Base-by-base conservation (phyloP, 345 rosid genomes). In the Aquilaria sinensis region DNA sequence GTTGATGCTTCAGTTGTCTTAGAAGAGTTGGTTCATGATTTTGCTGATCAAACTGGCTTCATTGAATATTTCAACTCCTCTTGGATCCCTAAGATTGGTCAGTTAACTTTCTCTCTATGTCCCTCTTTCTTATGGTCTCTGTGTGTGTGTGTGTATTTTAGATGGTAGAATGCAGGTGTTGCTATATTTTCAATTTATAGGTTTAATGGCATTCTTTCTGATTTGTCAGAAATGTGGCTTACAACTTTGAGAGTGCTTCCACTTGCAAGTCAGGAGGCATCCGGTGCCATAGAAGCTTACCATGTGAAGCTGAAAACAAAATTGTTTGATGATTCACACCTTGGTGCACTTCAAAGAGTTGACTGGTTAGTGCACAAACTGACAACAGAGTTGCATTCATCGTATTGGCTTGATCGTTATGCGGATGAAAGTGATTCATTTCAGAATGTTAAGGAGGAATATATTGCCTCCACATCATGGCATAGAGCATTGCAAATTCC, bases 331-430 rank as follows among this genome's bases (percentile, higher is more conserved):
- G 97, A 90, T 75, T 86, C 97, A 23, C 97, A 94, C 69, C 99
- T 94, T 49, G 89, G 89, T 71, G 87, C 99, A 8, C 87, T 88
- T 62, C 82, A 79, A 69, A 90, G 99, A 81, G 96, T 85, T 53
- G 97, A 90, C 70, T 90, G 96, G 99, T 78, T 94, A 57, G 99
- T 94, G 61, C 97, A 88, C 80, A 94, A 88, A 80, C 83, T 90
- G 76, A 94, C 83, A 13, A 94, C 93, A 1, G 96, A 90, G 72
- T 76, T 94, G 75, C 96, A 94, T 77, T 86, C 99, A 7, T 77
- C 92, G 62, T 90, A 94, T 64, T 94, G 99, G 97, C 88, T 88
- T 59, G 96, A 88, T 67, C 77, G 97, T 58, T 84, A 80, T 69
- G 96, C 97, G 3, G 96, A 94, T 74, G 99, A 90, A 75, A 90